Conservation (phyloP, 306 rosid species). For the Argentina anserina region DNA sequence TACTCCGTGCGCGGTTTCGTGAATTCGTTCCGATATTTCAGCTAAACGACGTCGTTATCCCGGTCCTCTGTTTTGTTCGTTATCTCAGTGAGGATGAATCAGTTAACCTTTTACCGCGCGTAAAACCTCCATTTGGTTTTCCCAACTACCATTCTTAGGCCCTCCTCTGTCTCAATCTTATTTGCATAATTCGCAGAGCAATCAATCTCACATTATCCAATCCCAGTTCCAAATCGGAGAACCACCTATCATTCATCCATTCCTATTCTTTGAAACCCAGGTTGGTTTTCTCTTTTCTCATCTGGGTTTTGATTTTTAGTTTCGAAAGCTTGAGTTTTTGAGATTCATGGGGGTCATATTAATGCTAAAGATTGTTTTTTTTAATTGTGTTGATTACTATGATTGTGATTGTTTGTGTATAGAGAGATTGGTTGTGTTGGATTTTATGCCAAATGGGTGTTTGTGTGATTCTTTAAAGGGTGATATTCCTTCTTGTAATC, state of each 20-base stretch:
- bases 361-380: neutral
- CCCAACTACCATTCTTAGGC: conserved; percentile 12
- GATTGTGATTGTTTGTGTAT: neutral
- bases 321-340: neutral
- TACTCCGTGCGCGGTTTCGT: neutral
- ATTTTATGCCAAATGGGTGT: neutral
- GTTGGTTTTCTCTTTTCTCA: conserved; percentile 19
- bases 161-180: neutral
- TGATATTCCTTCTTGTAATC: neutral
- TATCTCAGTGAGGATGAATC: neutral
- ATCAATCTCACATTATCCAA: neutral
- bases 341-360: neutral
- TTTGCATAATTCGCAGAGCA: neutral
- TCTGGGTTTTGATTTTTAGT: neutral
- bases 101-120: conserved; percentile 11
- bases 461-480: neutral
- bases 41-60: neutral
- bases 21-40: neutral
- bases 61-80: neutral
- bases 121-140: conserved; percentile 14
- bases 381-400: neutral
- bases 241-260: conserved; percentile 14
- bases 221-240: neutral
- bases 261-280: conserved; percentile 15
- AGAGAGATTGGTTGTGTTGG: neutral